These are phyloP conservation scores for Fonsecaea monophora DNA, from an alignment of 2,329 filamentous ascomycete genomes.

Conservation along the genomic window DNA sequence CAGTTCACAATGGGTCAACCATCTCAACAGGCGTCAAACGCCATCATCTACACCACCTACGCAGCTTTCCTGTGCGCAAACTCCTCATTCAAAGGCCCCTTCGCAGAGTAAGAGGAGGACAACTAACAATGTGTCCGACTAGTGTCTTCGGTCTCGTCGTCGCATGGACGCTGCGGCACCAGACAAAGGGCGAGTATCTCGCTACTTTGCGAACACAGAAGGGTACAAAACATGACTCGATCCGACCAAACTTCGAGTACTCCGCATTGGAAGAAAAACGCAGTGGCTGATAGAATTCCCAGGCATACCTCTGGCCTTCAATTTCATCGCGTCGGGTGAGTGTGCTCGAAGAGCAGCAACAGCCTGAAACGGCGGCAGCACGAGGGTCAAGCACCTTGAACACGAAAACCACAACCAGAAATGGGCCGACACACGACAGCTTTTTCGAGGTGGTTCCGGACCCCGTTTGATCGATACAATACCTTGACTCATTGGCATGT, in stretches of 20 bases:
- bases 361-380: slow-evolving; percentile 67
- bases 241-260: not conserved
- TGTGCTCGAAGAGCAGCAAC: slow-evolving; percentile 49
- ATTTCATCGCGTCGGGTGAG: slow-evolving; percentile 93
- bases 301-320: slow-evolving; percentile 82
- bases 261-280: not conserved
- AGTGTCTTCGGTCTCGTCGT: slow-evolving; percentile 69
- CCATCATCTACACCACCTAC: slow-evolving; percentile 82
- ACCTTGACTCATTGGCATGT: slow-evolving; percentile 7
- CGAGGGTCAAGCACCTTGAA: slow-evolving; percentile 4
- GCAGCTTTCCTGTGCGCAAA: slow-evolving; percentile 72
- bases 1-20: slow-evolving; percentile 70
- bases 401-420: slow-evolving; percentile 7
- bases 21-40: slow-evolving; percentile 78
- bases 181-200: slow-evolving; percentile 74
- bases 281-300: slow-evolving; percentile 20
- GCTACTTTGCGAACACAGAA: slow-evolving; percentile 81
- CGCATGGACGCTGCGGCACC: slow-evolving; percentile 64
- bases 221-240: slow-evolving; percentile 58
- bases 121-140: slow-evolving; percentile 20
- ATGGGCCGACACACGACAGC: not conserved
- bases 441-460: slow-evolving; percentile 21
- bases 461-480: slow-evolving; percentile 45
- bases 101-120: not conserved
- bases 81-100: no score